Conservation (phyloP, 2,329 filamentous ascomycete species). For the Fusarium phyllophilum region DNA sequence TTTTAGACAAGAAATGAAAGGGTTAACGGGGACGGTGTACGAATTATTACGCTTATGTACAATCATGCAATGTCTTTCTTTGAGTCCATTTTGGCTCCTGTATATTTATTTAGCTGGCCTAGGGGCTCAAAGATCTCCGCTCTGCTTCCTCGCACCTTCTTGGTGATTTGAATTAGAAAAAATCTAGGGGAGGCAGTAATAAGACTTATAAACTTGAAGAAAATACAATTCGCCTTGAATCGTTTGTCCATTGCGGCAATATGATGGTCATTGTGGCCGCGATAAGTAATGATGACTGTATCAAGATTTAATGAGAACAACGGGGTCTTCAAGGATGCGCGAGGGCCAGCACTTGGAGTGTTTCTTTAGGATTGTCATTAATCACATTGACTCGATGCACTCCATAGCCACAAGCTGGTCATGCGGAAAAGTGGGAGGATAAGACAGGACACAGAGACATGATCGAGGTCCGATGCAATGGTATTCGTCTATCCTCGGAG, state of each 20-base stretch:
- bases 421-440: constrained; percentile 13
- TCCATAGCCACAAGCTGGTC: constrained; percentile 22
- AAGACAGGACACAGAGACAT: constrained; percentile 31
- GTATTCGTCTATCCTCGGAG: constrained; percentile 57
- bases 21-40: constrained; percentile 37
- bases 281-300: not conserved
- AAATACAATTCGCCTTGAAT: not conserved
- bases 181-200: constrained; percentile 45
- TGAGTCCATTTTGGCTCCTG: constrained; percentile 49
- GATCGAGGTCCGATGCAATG: constrained; percentile 51
- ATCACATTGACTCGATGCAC: constrained; percentile 32
- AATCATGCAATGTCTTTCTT: constrained; percentile 41
- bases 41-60: constrained; percentile 45
- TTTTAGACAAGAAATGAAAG: constrained; percentile 23
- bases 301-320: constrained; percentile 1
- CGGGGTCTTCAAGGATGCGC: not conserved
- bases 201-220: constrained; percentile 42
- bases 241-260: not conserved
- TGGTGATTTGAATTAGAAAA: constrained; percentile 50
- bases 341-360: constrained; percentile 19
- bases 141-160: constrained; percentile 55
- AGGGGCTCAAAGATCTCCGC: constrained; percentile 53
- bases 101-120: constrained; percentile 50
- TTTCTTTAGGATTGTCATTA: constrained; percentile 25
- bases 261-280: not conserved